Base-by-base conservation (phyloP, 2,329 filamentous ascomycete species). In the Colletotrichum liriopes region DNA sequence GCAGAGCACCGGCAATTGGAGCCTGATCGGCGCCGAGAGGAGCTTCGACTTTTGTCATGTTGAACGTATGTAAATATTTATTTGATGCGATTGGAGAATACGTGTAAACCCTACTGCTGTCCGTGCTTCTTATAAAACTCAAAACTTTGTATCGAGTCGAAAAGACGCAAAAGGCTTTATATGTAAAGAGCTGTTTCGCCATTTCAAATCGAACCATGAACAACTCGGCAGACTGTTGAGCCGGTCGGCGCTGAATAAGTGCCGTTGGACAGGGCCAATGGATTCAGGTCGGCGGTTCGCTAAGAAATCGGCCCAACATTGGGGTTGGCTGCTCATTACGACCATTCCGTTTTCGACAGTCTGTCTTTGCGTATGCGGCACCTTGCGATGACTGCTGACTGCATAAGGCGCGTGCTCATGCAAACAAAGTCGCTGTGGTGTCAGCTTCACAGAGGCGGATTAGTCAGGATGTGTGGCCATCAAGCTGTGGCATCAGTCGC, bases 161-260 rank as follows among this genome's bases (percentile, higher is more conserved):
- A 12, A 47, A 23, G 5, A 20, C 32, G 47, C 1, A 23, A 49
- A n/a, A 39, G 18, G n/a, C 23, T 39, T 52, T 52, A 63, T 52
- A 29, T 51, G 14, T 20, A 9, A 12, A 9, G 5, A n/a, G 9
- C 6, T 47, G 6, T 41, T 5, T 39, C 9, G 60, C 12, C 16
- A 29, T 63, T 29, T 5, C 16, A 9, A 6, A n/a, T 11, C 29
- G 20, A 45, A 35, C 20, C 11, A 12, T n/a, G 12, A 35, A 20
- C 23, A 26, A 45, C 18, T 20, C 23, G 61, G 39, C 23, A 29
- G 14, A 16, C 20, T 54, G 37, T 71, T 68, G 65, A 62, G 56
- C 68, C 64, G 64, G 39, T 41, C 65, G 51, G 59, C 43, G 68
- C 67, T 71, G 67, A 71, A 39, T 61, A 71, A 67, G 47, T 23